Conservation (phyloP, 2,329 filamentous ascomycete species). For the Colletotrichum tabaci region DNA sequence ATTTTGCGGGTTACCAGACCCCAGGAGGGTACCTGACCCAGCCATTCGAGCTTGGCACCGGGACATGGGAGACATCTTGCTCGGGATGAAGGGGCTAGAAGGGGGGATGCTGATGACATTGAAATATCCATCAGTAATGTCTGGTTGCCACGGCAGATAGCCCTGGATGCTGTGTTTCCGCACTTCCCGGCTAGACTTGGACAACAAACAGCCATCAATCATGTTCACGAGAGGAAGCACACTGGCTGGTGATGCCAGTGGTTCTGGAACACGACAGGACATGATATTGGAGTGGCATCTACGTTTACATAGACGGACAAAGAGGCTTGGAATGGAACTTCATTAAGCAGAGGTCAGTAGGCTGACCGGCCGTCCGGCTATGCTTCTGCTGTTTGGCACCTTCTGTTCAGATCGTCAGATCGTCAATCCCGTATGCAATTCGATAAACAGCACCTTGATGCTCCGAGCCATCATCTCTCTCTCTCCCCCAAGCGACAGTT, state of each 20-base stretch:
- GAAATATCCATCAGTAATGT: neutral
- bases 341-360: constrained; percentile 16
- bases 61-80: constrained; percentile 27
- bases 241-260: neutral
- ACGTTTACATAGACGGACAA: neutral
- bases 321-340: constrained; percentile 34
- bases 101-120: constrained; percentile 6
- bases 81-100: constrained; percentile 29
- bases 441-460: constrained; percentile 27
- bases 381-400: constrained; percentile 19
- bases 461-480: neutral
- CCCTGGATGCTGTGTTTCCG: neutral
- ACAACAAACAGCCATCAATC: neutral
- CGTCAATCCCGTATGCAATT: constrained; percentile 8
- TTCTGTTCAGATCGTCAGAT: constrained; percentile 15
- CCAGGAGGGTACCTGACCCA: constrained; percentile 13
- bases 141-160: constrained; percentile 5
- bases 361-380: constrained; percentile 1
- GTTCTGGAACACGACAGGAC: neutral
- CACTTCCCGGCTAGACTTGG: neutral
- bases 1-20: constrained; percentile 22
- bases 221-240: neutral
- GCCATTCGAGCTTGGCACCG: constrained; percentile 30
- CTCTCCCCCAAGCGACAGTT: neutral
- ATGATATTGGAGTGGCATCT: neutral